Evolutionary conservation across 148 eudicot species (phyloP).

Genomic region (Diospyros kaki): DNA sequence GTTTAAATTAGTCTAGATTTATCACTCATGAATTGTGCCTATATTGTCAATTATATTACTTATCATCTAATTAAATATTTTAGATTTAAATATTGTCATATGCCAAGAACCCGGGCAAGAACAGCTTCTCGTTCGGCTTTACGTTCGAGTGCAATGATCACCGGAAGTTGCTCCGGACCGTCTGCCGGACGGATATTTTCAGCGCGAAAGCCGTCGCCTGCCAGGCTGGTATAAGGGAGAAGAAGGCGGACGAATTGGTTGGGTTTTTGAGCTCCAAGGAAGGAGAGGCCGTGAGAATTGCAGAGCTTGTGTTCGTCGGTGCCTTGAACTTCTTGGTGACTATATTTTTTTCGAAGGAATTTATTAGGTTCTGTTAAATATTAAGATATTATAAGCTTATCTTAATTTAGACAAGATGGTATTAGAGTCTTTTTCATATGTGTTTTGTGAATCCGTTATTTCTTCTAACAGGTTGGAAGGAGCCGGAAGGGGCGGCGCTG

Average conservation of each 20-base stretch:
- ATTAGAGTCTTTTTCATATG: too few relatives aligned
- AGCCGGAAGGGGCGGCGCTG: conserved; percentile 5
- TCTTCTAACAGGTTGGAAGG: too few relatives aligned
- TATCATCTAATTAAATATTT: too few relatives aligned
- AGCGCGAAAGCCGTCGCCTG: not conserved
- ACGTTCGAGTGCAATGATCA: conserved; percentile 3
- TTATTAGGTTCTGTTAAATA: not conserved
- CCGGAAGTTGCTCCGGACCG: conserved; percentile 1
- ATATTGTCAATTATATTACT: too few relatives aligned
- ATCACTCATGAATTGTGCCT: too few relatives aligned
- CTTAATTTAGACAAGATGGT: too few relatives aligned
- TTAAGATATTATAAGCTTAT: too few relatives aligned
- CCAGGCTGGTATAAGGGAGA: not conserved
- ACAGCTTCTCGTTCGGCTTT: not conserved
- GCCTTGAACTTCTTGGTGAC: not conserved
- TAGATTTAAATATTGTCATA: not conserved
- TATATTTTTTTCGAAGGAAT: not conserved
- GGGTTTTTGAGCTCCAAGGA: conserved; percentile 7
- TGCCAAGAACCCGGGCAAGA: not conserved
- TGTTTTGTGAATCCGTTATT: too few relatives aligned
- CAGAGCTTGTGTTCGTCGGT: conserved; percentile 11
- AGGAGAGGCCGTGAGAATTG: conserved; percentile 8
- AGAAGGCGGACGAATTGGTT: conserved; percentile 14
- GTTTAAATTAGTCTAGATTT: too few relatives aligned
- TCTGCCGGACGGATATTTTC: not conserved